Conservation (phyloP, 2,329 filamentous ascomycete genomes). For the Sporothrix humicola region DNA sequence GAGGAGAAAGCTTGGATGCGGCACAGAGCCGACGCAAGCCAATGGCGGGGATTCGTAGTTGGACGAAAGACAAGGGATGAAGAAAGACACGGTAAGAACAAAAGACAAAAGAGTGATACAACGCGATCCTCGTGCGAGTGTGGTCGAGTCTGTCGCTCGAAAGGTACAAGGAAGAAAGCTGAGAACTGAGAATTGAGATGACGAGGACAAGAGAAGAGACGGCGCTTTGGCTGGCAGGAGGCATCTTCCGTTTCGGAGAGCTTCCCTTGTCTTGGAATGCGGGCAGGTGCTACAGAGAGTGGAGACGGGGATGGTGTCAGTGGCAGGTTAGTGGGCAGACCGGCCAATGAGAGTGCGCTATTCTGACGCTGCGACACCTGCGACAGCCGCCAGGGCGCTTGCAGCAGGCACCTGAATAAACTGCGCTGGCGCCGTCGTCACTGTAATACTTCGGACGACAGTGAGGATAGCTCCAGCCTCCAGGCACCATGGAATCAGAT, state of each 20-base stretch:
- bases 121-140: neutral
- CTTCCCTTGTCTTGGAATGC: slow-evolving; percentile 2
- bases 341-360: neutral
- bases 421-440: too few species aligned
- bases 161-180: too few species aligned
- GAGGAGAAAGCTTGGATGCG: slow-evolving; percentile 2
- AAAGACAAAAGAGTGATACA: neutral
- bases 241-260: slow-evolving; percentile 25
- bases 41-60: neutral
- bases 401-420: too few species aligned
- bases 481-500: too few species aligned
- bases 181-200: neutral
- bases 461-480: too few species aligned
- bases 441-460: too few species aligned
- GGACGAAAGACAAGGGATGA: neutral
- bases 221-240: slow-evolving; percentile 21
- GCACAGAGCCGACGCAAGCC: slow-evolving; percentile 12
- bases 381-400: too few species aligned
- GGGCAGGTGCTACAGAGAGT: slow-evolving; percentile 23
- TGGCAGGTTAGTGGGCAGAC: neutral
- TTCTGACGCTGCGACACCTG: neutral
- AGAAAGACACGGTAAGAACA: too few species aligned
- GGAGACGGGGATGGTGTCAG: slow-evolving; percentile 20
- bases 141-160: neutral
- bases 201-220: neutral